Evolutionary conservation across 345 rosid genomes (phyloP), one percentile per base, ranked within the genome.

Genomic region (Clarkia xantiana): DNA sequence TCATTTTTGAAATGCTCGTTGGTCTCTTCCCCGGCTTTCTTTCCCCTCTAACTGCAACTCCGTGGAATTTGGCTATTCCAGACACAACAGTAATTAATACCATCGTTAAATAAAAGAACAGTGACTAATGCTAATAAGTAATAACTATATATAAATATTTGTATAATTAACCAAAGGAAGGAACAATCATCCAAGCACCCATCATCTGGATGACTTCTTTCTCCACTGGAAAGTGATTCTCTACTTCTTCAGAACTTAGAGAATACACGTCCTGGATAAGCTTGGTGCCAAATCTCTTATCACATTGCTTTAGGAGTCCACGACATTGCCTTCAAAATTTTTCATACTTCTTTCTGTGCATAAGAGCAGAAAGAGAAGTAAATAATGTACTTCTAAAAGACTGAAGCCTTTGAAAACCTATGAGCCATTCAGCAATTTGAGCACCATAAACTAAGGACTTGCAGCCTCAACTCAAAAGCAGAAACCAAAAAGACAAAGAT

Each of bases 321-420:
- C 68, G 63, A 58, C 96, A 86, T 54, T 67, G 67, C 63, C 76
- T 71, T n/a, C 97, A 86, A 6, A 90, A 72, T 70, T 81, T 79
- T 71, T 90, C 84, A 66, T 86, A 90, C 43, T 70, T 74, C 71
- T 79, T 83, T 66, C 97, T 90, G 77, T 68, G 71, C 19, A 51
- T 42, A 48, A 15, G 62, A 29, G 36, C 4, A 29, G 36, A 29
- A 5, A 29, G 1, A 7, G 36, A 29, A 5, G 36, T 29, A 29
- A 29, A 7, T 29, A 29, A 29, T 29, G 8, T 29, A 29, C 8
- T 7, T 29, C 36, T 29, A 29, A 29, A 29, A 29, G 36, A 7
- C 36, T 7, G 9, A 29, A 29, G 8, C 36, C 36, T 29, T 10
- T 10, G 0, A 29, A 29, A 29, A 29, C 7, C 36, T n/a, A 29